A percentile compares a stretch with the other conserved stretches of the same genome.
Conservation (phyloP, 345 rosid species). For the Hevea brasiliensis region DNA sequence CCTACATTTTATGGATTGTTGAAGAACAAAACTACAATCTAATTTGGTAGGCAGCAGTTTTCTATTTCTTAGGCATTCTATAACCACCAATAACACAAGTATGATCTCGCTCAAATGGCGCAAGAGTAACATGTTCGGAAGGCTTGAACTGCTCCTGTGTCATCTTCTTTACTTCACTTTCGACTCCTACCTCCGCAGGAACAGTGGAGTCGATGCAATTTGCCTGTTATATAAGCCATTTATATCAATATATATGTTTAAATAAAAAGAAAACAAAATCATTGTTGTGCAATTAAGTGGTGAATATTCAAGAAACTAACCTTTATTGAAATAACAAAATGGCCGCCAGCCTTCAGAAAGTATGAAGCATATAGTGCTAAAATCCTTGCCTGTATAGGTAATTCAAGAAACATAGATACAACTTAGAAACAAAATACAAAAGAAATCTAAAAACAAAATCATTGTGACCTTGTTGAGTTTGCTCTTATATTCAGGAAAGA, state of each 20-base stretch:
- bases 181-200: constrained; percentile 79
- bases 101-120: constrained; percentile 95
- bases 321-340: no score
- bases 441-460: neutral
- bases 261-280: no score
- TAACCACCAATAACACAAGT: constrained; percentile 91
- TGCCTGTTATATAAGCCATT: constrained; percentile 42
- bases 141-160: constrained; percentile 88
- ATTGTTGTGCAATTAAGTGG: no score
- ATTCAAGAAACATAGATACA: neutral
- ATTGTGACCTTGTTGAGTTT: neutral
- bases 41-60: no score
- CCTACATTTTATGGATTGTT: no score
- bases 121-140: constrained; percentile 81
- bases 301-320: no score
- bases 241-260: neutral
- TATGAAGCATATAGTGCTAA: constrained; percentile 79
- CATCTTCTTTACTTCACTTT: constrained; percentile 82
- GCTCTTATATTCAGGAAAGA: neutral
- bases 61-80: no score
- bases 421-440: neutral
- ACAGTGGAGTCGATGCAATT: constrained; percentile 93
- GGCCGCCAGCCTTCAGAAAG: constrained; percentile 86
- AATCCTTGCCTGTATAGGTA: constrained; percentile 71
- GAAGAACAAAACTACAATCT: neutral